Evolutionary conservation across 2,329 filamentous ascomycete genomes (phyloP), one percentile per base, ranked within the genome.

Genomic region (Aspergillus novofumigatus): DNA sequence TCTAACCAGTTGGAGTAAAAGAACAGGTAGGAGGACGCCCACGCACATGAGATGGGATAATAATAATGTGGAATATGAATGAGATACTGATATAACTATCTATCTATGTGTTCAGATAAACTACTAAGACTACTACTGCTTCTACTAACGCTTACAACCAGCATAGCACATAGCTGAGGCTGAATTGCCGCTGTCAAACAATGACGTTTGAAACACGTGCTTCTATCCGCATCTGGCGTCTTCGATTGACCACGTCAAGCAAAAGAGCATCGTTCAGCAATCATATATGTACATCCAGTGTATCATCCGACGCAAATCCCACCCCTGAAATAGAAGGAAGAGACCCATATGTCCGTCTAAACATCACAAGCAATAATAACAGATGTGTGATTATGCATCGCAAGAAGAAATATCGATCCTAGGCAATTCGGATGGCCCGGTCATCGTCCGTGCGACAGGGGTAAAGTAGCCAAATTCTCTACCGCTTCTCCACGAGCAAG

Each of bases 401-500:
- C 42, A 45, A 20, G 3, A 47, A 47, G 23, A 53, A 21, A 60
- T 51, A 55, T 26, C 58, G 21, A 42, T 42, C 26, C 42, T n/a
- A 23, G 32, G 14, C 11, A 5, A 14, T 35, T 3, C 32, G 3
- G 11, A 32, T 35, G 32, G 6, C 32, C 32, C 32, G 0, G 32
- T 35, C 14, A 35, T 35, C 32, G 11, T 35, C 11, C 14, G 14
- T 5, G 11, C n/a, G 17, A 45, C 20, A 50, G 50, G 35, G 55
- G 6, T 44, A 14, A 29, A 10, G 29, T 29, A 23, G 42, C 6
- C 11, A 11, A 14, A 45, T 50, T 49, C 23, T 41, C 26, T 1
- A 53, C 69, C 90, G 83, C 81, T 86, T 93, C 82, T 99, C 94
- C 23, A 99, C 86, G 50, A 99, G 84, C 67, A 99, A 76, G 59